Conservation (phyloP, 2,329 filamentous ascomycete species). For the Apiospora hydei region DNA sequence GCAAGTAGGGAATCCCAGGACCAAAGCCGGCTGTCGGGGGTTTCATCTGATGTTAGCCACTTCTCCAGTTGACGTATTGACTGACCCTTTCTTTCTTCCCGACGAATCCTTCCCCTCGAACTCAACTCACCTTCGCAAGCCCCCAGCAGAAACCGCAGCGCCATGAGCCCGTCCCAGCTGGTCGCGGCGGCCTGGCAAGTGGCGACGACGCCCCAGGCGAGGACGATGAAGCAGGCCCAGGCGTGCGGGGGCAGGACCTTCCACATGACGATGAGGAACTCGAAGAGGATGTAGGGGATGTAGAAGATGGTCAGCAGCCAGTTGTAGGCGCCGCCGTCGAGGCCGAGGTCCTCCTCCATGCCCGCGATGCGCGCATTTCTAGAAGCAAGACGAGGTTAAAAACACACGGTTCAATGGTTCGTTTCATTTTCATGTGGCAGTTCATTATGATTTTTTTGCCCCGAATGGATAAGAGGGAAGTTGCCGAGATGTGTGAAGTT, state of each 20-base stretch:
- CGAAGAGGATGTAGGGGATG: constrained; percentile 52
- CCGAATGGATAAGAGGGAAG: constrained; percentile 35
- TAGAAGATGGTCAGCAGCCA: constrained; percentile 55
- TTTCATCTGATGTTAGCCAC: neutral
- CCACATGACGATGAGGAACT: constrained; percentile 52
- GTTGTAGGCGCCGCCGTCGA: constrained; percentile 24
- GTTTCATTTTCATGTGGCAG: neutral
- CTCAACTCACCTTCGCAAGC: constrained; percentile 35
- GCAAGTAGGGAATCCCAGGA: constrained; percentile 43
- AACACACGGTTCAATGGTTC: neutral
- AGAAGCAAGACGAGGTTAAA: neutral
- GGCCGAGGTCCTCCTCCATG: constrained; percentile 17
- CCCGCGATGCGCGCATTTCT: constrained; percentile 22
- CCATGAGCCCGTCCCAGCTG: constrained; percentile 42
- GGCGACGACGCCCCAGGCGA: constrained; percentile 40
- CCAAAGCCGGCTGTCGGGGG: constrained; percentile 36
- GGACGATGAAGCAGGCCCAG: neutral
- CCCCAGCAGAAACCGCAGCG: constrained; percentile 42
- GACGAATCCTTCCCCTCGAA: too few relatives aligned
- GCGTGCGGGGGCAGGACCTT: constrained; percentile 49
- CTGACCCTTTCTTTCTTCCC: neutral
- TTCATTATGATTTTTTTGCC: neutral
- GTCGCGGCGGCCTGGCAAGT: constrained; percentile 42
- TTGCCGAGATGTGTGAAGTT: constrained; percentile 47
- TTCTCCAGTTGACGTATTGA: too few relatives aligned